Percentiles rank a stretch among this genome's conserved stretches.
Evolutionary conservation across 1,139 yeast genomes (phyloP).

Genomic region (Scheffersomyces insectosa): DNA sequence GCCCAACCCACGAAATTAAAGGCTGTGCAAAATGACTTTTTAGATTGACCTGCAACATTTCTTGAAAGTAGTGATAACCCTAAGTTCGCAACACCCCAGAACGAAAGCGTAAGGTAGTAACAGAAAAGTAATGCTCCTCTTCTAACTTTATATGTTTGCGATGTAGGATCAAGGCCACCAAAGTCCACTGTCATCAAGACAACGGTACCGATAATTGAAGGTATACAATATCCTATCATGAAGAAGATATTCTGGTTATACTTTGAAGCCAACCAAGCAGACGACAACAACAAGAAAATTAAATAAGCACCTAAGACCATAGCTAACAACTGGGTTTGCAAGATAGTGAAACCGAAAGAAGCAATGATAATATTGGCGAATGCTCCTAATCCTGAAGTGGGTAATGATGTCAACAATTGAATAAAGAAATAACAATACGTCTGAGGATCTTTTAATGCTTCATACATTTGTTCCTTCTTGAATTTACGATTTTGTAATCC

Average conservation of each 20-base stretch:
- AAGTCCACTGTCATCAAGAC: slow-evolving; percentile 10
- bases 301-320: slow-evolving; percentile 13
- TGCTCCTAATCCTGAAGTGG: slow-evolving; percentile 6
- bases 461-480: slow-evolving; percentile 11
- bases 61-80: slow-evolving; percentile 6
- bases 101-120: slow-evolving; percentile 9
- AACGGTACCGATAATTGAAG: slow-evolving; percentile 13
- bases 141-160: background rate
- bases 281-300: slow-evolving; percentile 10
- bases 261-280: slow-evolving; percentile 8
- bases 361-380: background rate
- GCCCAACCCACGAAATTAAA: slow-evolving; percentile 7
- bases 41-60: slow-evolving; percentile 12
- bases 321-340: slow-evolving; percentile 8
- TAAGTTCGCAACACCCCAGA: slow-evolving; percentile 10
- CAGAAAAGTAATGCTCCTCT: slow-evolving; percentile 6
- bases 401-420: slow-evolving; percentile 8
- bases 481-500: slow-evolving; percentile 11
- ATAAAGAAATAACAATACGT: slow-evolving; percentile 9
- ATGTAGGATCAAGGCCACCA: background rate
- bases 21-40: slow-evolving; percentile 10
- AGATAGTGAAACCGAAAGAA: background rate
- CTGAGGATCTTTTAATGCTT: slow-evolving; percentile 11
- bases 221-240: slow-evolving; percentile 11
- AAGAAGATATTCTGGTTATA: slow-evolving; percentile 11